Percentiles rank a stretch among this genome's conserved stretches.
phyloP scores from a whole-genome alignment of 768 basidiomycete genomes.

The Tulasnella sp. region DNA sequence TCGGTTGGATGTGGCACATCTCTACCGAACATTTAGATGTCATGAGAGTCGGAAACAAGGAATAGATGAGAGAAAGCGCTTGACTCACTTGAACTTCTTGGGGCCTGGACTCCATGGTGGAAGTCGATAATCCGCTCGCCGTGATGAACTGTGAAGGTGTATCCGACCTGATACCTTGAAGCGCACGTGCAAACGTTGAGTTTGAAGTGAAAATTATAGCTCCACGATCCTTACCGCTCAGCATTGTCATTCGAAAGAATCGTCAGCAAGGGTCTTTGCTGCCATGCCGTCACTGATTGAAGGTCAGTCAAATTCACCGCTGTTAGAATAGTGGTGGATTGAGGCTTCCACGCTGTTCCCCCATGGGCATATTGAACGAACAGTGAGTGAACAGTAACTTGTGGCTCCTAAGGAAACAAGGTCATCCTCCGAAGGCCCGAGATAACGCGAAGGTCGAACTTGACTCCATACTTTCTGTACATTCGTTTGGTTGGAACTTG shows the following conservation, averaged over 20 bases:
- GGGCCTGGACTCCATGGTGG: not conserved
- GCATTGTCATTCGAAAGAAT: not conserved
- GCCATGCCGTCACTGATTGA: not conserved
- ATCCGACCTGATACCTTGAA: not conserved
- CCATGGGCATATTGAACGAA: not conserved
- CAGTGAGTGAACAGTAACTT: not conserved
- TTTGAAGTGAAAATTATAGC: not conserved
- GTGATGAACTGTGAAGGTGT: not conserved
- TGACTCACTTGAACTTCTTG: not conserved
- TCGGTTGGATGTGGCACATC: too few species aligned
- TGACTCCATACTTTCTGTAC: not conserved
- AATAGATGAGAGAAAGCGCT: too few species aligned
- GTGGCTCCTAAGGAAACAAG: not conserved
- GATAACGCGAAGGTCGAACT: not conserved
- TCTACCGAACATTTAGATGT: too few species aligned
- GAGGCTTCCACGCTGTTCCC: not conserved
- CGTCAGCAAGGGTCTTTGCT: not conserved
- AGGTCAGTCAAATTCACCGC: not conserved
- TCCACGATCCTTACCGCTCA: not conserved
- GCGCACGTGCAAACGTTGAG: not conserved
- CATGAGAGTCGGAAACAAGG: too few species aligned
- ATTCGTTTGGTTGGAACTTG: not conserved
- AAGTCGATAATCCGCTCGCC: not conserved
- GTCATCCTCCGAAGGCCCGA: not conserved
- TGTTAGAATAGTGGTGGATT: not conserved